phyloP scores from a whole-genome alignment of 2,329 filamentous ascomycete genomes.

The Coniochaeta sp. region DNA sequence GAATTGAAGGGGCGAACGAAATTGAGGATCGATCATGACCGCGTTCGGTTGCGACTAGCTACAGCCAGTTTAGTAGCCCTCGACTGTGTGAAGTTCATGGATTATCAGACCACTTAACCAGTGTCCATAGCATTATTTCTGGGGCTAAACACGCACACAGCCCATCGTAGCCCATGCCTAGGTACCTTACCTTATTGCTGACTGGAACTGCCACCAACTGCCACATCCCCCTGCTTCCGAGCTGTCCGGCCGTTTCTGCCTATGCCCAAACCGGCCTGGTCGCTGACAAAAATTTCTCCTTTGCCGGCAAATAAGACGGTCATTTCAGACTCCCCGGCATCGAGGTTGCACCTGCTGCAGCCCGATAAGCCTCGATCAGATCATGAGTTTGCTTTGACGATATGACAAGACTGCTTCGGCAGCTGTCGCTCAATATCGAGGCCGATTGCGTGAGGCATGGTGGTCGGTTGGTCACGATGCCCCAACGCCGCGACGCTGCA shows the following conservation, averaged over 20 bases:
- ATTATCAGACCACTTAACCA: not conserved
- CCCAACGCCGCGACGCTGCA: too few relatives aligned
- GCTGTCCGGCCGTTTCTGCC: not conserved
- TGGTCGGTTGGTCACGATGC: not conserved
- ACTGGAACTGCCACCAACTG: not conserved
- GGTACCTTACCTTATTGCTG: not conserved
- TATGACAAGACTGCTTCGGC: not conserved
- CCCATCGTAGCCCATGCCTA: too few relatives aligned
- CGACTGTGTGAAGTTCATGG: not conserved
- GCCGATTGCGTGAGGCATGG: not conserved
- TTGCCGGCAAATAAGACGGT: not conserved
- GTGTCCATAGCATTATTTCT: not conserved
- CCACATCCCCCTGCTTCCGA: not conserved
- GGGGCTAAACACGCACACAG: not conserved
- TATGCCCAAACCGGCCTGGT: not conserved
- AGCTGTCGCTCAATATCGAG: not conserved
- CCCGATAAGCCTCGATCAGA: not conserved
- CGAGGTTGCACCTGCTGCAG: not conserved
- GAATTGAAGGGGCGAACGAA: not conserved
- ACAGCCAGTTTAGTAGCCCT: not conserved
- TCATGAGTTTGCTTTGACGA: not conserved
- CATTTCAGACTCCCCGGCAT: not conserved
- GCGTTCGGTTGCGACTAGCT: not conserved
- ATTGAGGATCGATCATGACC: not conserved
- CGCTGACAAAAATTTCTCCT: not conserved